Percentiles rank a stretch among this genome's conserved stretches.
Evolutionary conservation across 2,329 filamentous ascomycete genomes (phyloP).

Genomic region (Cladophialophora chaetospira): DNA sequence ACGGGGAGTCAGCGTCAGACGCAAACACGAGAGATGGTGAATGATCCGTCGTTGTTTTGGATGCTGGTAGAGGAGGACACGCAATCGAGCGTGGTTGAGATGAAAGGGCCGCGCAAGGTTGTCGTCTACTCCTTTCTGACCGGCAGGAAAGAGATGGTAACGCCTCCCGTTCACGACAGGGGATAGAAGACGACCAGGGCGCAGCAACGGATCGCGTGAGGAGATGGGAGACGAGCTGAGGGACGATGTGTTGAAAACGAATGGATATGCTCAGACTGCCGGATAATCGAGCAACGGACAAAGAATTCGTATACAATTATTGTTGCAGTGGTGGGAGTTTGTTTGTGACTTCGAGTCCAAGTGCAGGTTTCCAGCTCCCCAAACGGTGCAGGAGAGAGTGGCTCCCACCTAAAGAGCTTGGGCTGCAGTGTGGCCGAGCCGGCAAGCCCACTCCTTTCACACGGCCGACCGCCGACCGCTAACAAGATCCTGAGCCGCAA

Average conservation of each 20-base stretch:
- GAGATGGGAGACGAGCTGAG: background rate
- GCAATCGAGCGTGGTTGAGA: background rate
- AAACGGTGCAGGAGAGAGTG: too few relatives aligned
- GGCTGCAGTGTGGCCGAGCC: background rate
- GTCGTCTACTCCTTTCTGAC: conserved; percentile 29
- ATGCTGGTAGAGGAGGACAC: background rate
- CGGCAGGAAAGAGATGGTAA: conserved; percentile 26
- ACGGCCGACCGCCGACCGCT: conserved; percentile 3
- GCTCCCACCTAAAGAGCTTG: background rate
- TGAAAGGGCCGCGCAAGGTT: conserved; percentile 12
- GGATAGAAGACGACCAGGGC: background rate
- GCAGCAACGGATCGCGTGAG: background rate
- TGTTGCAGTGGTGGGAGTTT: background rate
- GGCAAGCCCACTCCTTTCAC: background rate
- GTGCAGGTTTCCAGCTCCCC: background rate
- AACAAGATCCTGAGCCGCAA: background rate
- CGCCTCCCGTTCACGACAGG: conserved; percentile 7
- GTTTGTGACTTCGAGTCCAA: conserved; percentile 1
- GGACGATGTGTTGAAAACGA: conserved; percentile 16
- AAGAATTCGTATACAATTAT: conserved; percentile 1
- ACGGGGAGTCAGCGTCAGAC: conserved; percentile 12
- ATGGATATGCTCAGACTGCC: conserved; percentile 9
- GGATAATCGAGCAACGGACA: conserved; percentile 12
- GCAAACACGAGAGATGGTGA: too few relatives aligned
- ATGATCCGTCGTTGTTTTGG: background rate